phyloP scores from a whole-genome alignment of 352 stramenopile species.

The Phytophthora tubulina region DNA sequence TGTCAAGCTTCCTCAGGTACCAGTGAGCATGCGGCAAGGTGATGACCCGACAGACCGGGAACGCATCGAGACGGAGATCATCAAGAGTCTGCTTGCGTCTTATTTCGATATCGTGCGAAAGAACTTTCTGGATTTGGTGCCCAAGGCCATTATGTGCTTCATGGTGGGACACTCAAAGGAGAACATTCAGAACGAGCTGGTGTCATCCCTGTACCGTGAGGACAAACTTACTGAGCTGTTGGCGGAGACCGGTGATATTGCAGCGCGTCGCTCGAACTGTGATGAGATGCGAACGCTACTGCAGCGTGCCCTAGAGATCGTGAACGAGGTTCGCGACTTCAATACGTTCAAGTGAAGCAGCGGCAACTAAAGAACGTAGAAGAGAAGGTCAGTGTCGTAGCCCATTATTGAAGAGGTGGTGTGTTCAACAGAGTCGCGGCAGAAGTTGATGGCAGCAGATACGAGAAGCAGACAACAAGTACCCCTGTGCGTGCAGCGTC shows the following conservation, averaged over 20 bases:
- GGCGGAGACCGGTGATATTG: constrained; percentile 96
- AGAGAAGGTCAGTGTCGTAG: constrained; percentile 23
- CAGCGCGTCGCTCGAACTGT: constrained; percentile 94
- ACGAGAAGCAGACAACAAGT: constrained; percentile 12
- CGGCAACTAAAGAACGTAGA: constrained; percentile 14
- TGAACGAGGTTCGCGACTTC: constrained; percentile 99
- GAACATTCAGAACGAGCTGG: constrained; percentile 98
- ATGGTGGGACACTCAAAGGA: constrained; percentile 96
- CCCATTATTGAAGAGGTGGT: constrained; percentile 20
- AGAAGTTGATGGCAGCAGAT: constrained; percentile 4
- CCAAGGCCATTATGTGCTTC: constrained; percentile 99
- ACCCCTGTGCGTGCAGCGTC: constrained; percentile 2
- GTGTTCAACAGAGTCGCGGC: constrained; percentile 1
- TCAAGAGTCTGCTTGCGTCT: constrained; percentile 96
- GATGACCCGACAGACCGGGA: constrained; percentile 96
- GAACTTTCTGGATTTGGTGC: constrained; percentile 99
- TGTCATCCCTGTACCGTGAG: constrained; percentile 97
- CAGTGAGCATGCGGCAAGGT: constrained; percentile 96
- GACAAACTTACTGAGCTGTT: constrained; percentile 96
- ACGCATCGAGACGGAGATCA: constrained; percentile 98
- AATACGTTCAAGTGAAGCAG: constrained; percentile 95
- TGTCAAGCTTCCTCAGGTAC: constrained; percentile 96
- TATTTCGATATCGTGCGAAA: constrained; percentile 99
- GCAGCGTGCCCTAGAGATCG: constrained; percentile 96
- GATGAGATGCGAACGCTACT: constrained; percentile 97